Percentiles rank a stretch among this genome's conserved stretches.
Conservation (phyloP, 2,329 filamentous ascomycete genomes). For the Colletotrichum lini region DNA sequence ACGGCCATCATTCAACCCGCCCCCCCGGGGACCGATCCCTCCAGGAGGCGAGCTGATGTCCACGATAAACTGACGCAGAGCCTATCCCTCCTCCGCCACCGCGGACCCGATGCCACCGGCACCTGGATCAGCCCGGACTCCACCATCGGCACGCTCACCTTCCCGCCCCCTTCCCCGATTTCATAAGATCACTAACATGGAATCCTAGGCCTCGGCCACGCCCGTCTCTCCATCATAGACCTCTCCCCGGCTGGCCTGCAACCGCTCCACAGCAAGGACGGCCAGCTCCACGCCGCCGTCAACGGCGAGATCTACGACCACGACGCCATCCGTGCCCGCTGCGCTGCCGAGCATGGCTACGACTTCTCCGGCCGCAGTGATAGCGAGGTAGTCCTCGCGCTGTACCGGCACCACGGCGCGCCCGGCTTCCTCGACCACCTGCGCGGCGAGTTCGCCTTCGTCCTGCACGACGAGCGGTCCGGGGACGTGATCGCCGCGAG, state of each 20-base stretch:
- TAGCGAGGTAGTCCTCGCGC: slow-evolving; percentile 66
- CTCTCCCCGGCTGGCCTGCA: slow-evolving; percentile 60
- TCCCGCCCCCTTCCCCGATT: background rate
- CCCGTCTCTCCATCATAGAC: slow-evolving; percentile 66
- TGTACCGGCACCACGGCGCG: slow-evolving; percentile 63
- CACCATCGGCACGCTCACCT: slow-evolving; percentile 12
- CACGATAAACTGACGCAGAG: background rate
- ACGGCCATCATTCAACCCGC: background rate
- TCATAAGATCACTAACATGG: background rate
- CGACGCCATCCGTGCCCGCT: slow-evolving; percentile 62
- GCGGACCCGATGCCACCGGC: slow-evolving; percentile 48
- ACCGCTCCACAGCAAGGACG: slow-evolving; percentile 56
- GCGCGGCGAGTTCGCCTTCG: slow-evolving; percentile 68
- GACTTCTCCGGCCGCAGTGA: slow-evolving; percentile 62
- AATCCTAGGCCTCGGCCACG: slow-evolving; percentile 56
- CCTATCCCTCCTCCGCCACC: slow-evolving; percentile 44
- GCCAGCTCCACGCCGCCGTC: slow-evolving; percentile 65
- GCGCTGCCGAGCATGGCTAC: slow-evolving; percentile 54
- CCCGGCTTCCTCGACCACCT: slow-evolving; percentile 55
- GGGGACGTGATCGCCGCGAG: slow-evolving; percentile 59
- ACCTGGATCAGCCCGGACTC: slow-evolving; percentile 43
- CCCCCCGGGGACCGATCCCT: background rate
- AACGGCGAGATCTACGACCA: slow-evolving; percentile 56
- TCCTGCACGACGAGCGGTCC: slow-evolving; percentile 61
- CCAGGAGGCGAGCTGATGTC: background rate